Evolutionary conservation across 2,329 filamentous ascomycete species (phyloP).

Genomic region (Phoma sp.): DNA sequence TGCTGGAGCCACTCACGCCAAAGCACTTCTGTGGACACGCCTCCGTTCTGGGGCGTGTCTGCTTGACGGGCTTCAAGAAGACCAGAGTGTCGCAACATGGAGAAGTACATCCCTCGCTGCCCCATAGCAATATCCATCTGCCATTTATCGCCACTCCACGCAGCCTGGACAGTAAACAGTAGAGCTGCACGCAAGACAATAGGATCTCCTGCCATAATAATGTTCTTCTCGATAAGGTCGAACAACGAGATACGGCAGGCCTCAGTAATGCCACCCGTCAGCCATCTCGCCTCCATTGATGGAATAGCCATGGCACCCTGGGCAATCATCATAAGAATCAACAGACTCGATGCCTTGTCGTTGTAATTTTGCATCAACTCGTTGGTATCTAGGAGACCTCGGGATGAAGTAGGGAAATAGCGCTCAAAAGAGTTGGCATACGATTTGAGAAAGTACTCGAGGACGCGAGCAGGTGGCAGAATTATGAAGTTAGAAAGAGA

Average conservation of each 20-base stretch:
- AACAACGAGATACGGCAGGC: constrained; percentile 75
- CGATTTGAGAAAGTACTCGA: constrained; percentile 70
- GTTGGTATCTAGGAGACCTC: constrained; percentile 68
- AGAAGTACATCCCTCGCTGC: constrained; percentile 74
- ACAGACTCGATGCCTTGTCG: constrained; percentile 68
- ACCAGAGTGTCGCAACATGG: constrained; percentile 73
- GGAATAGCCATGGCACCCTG: constrained; percentile 72
- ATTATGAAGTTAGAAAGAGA: constrained; percentile 66
- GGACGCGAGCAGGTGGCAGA: constrained; percentile 67
- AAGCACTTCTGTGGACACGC: constrained; percentile 54
- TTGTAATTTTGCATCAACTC: constrained; percentile 67
- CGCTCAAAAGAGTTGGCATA: constrained; percentile 70
- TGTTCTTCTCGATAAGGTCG: constrained; percentile 73
- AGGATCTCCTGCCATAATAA: constrained; percentile 70
- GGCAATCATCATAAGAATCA: constrained; percentile 74
- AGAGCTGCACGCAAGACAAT: constrained; percentile 69
- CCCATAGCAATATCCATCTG: constrained; percentile 79
- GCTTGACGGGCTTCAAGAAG: constrained; percentile 63
- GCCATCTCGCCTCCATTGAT: constrained; percentile 67
- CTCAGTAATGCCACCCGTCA: constrained; percentile 71
- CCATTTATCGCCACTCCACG: constrained; percentile 79
- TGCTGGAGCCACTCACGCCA: constrained; percentile 71
- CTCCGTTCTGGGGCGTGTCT: constrained; percentile 54
- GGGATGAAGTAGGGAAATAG: constrained; percentile 68
- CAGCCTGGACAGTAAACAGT: constrained; percentile 70